Conservation (phyloP, 768 basidiomycete genomes). For the Jaapia argillacea region DNA sequence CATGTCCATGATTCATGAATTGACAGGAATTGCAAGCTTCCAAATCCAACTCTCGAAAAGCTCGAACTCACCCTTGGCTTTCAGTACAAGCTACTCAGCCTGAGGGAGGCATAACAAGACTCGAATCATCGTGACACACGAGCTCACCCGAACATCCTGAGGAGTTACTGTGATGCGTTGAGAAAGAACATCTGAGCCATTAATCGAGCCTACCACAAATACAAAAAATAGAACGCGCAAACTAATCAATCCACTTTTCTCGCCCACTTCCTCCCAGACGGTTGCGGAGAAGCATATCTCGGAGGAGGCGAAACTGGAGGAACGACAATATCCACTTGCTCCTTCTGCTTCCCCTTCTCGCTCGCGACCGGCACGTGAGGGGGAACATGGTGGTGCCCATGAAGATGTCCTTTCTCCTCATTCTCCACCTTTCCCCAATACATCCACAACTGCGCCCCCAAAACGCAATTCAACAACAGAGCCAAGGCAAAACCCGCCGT, state of each 20-base stretch:
- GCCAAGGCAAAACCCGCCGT: slow-evolving; percentile 79
- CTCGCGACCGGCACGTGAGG: slow-evolving; percentile 7
- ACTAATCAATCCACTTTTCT: slow-evolving; percentile 66
- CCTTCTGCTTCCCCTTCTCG: slow-evolving; percentile 9
- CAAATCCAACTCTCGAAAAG: too few relatives aligned
- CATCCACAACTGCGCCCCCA: slow-evolving; percentile 76
- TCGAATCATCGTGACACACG: too few relatives aligned
- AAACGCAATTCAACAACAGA: slow-evolving; percentile 70
- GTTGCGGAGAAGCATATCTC: slow-evolving; percentile 28
- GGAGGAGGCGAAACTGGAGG: slow-evolving; percentile 34
- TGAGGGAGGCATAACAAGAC: too few relatives aligned
- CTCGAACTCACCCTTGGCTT: too few relatives aligned
- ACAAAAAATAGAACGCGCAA: too few relatives aligned
- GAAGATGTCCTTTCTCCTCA: slow-evolving; percentile 18
- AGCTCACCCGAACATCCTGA: too few relatives aligned
- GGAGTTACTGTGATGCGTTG: too few relatives aligned
- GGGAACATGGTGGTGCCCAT: slow-evolving; percentile 13
- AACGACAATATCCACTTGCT: slow-evolving; percentile 33
- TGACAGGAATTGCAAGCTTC: too few relatives aligned
- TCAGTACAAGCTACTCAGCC: too few relatives aligned
- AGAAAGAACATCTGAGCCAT: too few relatives aligned
- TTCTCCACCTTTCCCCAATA: slow-evolving; percentile 58
- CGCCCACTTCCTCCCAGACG: slow-evolving; percentile 58
- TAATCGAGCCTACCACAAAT: too few relatives aligned
- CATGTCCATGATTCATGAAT: too few relatives aligned